A percentile compares a stretch with the other conserved stretches of the same genome.
These are phyloP conservation scores for Kitagawia praeruptora DNA, from an alignment of 129 eudicot species.

Conservation along the genomic window DNA sequence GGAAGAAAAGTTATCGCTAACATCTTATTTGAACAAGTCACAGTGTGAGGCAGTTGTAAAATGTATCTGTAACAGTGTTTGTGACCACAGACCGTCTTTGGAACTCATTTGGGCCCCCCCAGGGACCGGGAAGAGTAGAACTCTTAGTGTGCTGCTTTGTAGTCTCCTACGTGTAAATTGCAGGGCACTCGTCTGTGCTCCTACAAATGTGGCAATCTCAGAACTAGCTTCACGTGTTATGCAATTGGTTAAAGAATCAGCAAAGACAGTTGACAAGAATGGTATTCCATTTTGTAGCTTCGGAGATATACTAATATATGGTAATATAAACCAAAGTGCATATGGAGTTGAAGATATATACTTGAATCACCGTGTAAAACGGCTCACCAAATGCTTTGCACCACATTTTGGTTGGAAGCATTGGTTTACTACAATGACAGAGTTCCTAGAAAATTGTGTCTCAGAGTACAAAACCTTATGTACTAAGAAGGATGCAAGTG, in stretches of 20 bases:
- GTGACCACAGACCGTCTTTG: conserved; percentile 24
- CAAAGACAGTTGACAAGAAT: background rate
- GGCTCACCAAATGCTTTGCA: conserved; percentile 17
- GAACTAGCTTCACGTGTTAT: conserved; percentile 31
- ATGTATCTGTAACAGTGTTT: conserved; percentile 3
- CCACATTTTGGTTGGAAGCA: conserved; percentile 27
- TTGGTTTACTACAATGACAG: conserved; percentile 19
- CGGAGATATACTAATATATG: conserved; percentile 29
- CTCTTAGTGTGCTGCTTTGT: conserved; percentile 20
- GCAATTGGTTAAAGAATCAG: conserved; percentile 13
- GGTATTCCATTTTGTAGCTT: conserved; percentile 12
- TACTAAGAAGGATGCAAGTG: background rate
- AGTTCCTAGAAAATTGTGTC: conserved; percentile 23
- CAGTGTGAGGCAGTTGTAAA: conserved; percentile 18
- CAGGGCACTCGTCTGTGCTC: conserved; percentile 31
- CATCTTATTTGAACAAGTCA: conserved; percentile 21
- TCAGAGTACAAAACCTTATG: conserved; percentile 3
- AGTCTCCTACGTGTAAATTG: conserved; percentile 18
- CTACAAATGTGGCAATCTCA: conserved; percentile 29
- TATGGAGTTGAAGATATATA: conserved; percentile 22
- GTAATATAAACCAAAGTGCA: conserved; percentile 20
- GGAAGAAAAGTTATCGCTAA: background rate
- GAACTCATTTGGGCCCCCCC: conserved; percentile 42
- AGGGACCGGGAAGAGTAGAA: conserved; percentile 37
- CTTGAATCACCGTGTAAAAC: conserved; percentile 26